Base-by-base conservation (phyloP, 208 protist genomes). In the Crithidia expoeki region DNA sequence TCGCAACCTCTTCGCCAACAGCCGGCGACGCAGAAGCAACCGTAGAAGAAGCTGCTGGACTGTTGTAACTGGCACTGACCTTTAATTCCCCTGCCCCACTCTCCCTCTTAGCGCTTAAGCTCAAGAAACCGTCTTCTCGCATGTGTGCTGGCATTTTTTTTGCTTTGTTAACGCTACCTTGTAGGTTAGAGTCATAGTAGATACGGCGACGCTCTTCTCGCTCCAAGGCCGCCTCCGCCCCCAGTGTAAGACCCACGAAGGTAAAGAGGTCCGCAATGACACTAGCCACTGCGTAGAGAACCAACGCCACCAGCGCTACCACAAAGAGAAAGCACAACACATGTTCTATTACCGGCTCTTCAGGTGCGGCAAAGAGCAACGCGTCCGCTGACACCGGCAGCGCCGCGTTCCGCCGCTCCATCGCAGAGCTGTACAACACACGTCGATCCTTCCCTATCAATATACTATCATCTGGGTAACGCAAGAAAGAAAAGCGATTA, bases 361-460 rank as follows among this genome's bases (percentile, higher is more conserved):
- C 83, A 16, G 88, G 85, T 1, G 71, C 85, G 14, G 78, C 79
- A 77, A 83, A 86, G n/a, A 94, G 79, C 38, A 91, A 56, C n/a
- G 81, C 64, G 61, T 85, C 70, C 19, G 81, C 78, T 27, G 63
- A 59, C 4, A 64, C 47, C 7, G 83, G 80, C 12, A 90, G 65
- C 7, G 81, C 53, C 14, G 76, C 76, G 42, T 74, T 52, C 27
- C 83, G 79, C n/a, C 74, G 60, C 53, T 76, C 61, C 51, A 65
- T 66, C 16, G 25, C 30, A 19, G 70, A 65, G 27, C 79, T 73
- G 44, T 83, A 56, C 36, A 68, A 47, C 59, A 75, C 63, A 19
- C 62, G 63, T 23, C 65, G 17, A 11, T 36, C 33, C 4, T 36
- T 10, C 47, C 55, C 33, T 46, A 36, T 25, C 19, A 12, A 4